Conservation (phyloP, 345 rosid genomes). For the Populus tremula region DNA sequence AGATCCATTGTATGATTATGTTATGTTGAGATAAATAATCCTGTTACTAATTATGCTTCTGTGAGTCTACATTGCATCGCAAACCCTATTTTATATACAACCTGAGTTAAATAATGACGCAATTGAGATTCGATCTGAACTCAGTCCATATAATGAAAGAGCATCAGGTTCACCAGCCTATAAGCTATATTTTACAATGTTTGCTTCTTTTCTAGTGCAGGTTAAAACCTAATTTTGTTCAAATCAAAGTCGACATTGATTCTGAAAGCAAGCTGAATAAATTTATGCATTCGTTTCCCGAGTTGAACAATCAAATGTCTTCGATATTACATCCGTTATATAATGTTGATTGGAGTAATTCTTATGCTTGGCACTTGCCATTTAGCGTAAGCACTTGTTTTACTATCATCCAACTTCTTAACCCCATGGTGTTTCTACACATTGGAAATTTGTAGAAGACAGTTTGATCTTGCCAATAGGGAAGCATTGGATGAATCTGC, state of each 20-base stretch:
- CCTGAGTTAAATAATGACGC: background rate
- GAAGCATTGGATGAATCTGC: slow-evolving; percentile 98
- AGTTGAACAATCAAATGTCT: background rate
- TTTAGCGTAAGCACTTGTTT: background rate
- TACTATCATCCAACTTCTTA: background rate
- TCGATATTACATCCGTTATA: background rate
- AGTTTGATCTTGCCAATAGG: slow-evolving; percentile 85
- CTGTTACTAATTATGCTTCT: background rate
- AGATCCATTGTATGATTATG: background rate
- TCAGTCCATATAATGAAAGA: background rate
- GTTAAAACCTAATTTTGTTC: background rate
- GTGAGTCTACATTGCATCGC: background rate
- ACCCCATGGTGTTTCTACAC: background rate
- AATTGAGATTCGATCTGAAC: background rate
- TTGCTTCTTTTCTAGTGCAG: background rate
- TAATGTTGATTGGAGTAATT: background rate
- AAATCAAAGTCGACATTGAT: background rate
- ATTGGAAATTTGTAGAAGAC: slow-evolving; percentile 48
- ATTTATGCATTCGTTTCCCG: background rate
- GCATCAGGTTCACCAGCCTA: background rate
- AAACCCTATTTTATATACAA: background rate
- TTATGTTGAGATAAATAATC: background rate
- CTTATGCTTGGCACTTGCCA: background rate
- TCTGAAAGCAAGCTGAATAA: background rate
- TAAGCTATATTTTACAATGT: background rate